Base-by-base conservation (phyloP, 2,329 filamentous ascomycete species). In the Epichloe coenophiala region DNA sequence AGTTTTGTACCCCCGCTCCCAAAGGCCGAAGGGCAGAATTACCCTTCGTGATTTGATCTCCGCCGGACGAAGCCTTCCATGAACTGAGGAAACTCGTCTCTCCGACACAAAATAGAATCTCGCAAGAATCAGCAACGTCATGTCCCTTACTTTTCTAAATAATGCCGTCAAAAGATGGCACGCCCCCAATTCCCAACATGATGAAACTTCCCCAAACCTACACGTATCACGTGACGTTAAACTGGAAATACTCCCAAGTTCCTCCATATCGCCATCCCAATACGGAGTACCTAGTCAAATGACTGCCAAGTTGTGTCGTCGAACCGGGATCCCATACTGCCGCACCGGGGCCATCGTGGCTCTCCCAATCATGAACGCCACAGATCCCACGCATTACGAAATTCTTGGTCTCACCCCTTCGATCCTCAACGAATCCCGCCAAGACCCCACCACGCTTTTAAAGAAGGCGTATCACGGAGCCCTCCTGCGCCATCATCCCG, bases 391-490 rank as follows among this genome's bases (percentile, higher is more conserved):
- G 39, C 72, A 81, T 64, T 84, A 84, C 63, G 71, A 80, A 54
- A 71, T 83, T 59, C 76, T 84, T 51, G 71, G 71, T 52, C 68
- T 84, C 53, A 74, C 75, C 12, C 69, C 70, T 17, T 58, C 69
- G 51, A 63, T 77, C 50, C 67, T 78, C 52, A 64, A 72, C 58
- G 63, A 48, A n/a, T 37, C 68, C 52, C 61, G 69, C 49, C 57
- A 65, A 53, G 68, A 73, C 58, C 62, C 71, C 40, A 60, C 68
- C 55, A 66, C 71, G 46, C 67, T 77, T 47, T 68, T 84, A 53
- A 83, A 81, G 60, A 73, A 73, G 53, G 80, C 81, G 53, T 86
- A 85, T 65, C 79, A 74, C 62, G 74, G 77, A 49, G 79, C 81
- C 21, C 73, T 86, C 36, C 74, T 86, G 15, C 74, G 71, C 56